Base-by-base conservation (phyloP, 768 basidiomycete genomes). In the Melanogaster broomeanus region DNA sequence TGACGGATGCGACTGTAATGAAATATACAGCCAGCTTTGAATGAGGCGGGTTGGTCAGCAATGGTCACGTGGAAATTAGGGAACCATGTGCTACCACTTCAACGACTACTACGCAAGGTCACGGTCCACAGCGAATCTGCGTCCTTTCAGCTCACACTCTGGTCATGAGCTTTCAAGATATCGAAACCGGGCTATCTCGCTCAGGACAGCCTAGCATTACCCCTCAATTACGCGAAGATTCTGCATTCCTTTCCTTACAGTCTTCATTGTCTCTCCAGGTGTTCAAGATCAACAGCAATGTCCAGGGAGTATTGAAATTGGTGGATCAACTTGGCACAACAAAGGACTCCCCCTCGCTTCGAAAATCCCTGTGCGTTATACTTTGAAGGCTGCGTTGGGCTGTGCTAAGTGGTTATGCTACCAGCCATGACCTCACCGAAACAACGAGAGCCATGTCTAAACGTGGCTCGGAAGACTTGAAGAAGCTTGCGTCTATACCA, bases 211-310 rank as follows among this genome's bases (percentile, higher is more conserved):
- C 69, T 3, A 68, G 61, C 12, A 53, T 50, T 22, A 46, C 57
- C 2, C 69, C 77, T 52, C 75, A 74, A 54, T 71, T 73, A 18
- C 71, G 62, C 37, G 85, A 90, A 64, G 92, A 94, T 70, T 78
- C 82, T 7, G 78, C 86, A 4, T 98, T 96, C 68, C 72, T 79
- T 10, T 77, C 75, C 28, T 74, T 95, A 15, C 93, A 93, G 64
- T 84, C 82, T 3, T 90, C 90, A 13, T 71, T 93, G 53, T 88
- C 88, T 1, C 78, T 98, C 6, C 95, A 98, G 68, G 92, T 96
- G 51, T 98, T 98, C 87, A 98, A 98, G 82, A 93, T 98, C 76
- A 95, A 96, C 62, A 83, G 91, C 52, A 99, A 99, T 71, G 93
- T 98, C 3, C 92, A 96, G 63, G 96, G 91, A 15, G 95, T 99